phyloP scores from a whole-genome alignment of 2,329 filamentous ascomycete species.

The Grosmannia penicillata region DNA sequence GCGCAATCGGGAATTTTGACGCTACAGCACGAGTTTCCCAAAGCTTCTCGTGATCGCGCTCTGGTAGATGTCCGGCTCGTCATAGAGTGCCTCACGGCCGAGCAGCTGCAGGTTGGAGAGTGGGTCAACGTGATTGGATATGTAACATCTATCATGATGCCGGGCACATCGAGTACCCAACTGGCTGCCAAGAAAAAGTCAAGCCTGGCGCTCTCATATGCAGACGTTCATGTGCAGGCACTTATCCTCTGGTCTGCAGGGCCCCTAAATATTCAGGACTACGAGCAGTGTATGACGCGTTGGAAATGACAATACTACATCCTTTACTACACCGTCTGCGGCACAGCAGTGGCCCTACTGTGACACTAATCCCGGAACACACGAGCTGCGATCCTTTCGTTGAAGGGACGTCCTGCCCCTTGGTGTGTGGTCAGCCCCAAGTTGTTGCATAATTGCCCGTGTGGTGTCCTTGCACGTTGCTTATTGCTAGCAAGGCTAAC shows the following conservation, averaged over 20 bases:
- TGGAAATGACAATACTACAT: not conserved
- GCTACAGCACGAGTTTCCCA: constrained; percentile 53
- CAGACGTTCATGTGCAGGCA: constrained; percentile 48
- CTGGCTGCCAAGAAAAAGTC: no score
- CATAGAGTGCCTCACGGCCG: constrained; percentile 46
- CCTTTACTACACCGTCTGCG: no score
- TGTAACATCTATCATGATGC: constrained; percentile 29
- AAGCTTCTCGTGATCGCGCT: constrained; percentile 28
- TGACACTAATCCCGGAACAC: no score
- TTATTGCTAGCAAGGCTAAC: no score
- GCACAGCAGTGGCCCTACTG: no score
- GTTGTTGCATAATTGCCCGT: no score
- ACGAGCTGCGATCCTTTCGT: no score
- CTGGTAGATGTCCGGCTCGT: constrained; percentile 59
- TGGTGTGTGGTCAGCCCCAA: no score
- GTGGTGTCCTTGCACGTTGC: no score
- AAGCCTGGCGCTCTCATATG: no score
- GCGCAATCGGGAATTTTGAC: constrained; percentile 43
- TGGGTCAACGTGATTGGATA: constrained; percentile 90
- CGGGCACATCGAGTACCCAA: no score
- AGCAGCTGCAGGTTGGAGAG: constrained; percentile 55
- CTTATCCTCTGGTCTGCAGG: constrained; percentile 66
- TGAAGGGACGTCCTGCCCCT: no score
- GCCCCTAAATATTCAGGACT: constrained; percentile 53
- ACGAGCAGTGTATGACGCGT: constrained; percentile 44